Evolutionary conservation across 2,329 filamentous ascomycete genomes (phyloP).

Genomic region (Dactylonectria macrodidyma): DNA sequence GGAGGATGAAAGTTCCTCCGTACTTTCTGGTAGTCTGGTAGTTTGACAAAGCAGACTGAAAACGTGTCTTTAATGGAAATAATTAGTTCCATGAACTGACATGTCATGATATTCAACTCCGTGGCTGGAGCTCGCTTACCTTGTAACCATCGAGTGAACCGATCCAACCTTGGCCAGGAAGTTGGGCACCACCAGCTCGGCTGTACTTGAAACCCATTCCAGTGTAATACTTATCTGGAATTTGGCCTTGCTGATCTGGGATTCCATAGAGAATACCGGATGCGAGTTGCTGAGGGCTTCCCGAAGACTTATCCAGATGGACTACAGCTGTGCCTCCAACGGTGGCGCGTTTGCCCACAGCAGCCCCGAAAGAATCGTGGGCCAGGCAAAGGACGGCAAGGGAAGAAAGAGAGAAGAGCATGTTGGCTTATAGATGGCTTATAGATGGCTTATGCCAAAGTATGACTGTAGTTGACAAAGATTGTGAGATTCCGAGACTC

Average conservation of each 20-base stretch:
- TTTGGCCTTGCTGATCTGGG: slow-evolving; percentile 31
- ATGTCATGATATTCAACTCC: too few species aligned
- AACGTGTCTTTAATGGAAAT: slow-evolving; percentile 19
- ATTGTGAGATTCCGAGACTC: too few species aligned
- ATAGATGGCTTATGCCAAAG: too few species aligned
- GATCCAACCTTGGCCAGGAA: slow-evolving; percentile 17
- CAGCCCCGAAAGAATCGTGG: too few species aligned
- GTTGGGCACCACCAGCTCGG: slow-evolving; percentile 32
- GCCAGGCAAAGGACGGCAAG: too few species aligned
- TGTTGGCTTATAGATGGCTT: too few species aligned
- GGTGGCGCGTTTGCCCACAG: slow-evolving; percentile 1
- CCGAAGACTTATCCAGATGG: slow-evolving; percentile 15
- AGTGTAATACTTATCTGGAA: slow-evolving; percentile 27
- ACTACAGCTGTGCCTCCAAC: slow-evolving; percentile 24
- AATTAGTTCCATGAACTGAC: too few species aligned
- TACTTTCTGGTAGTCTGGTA: slow-evolving; percentile 47
- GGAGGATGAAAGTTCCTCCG: slow-evolving; percentile 60
- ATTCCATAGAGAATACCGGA: slow-evolving; percentile 37
- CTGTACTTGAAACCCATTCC: slow-evolving; percentile 36
- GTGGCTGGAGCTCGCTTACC: background rate
- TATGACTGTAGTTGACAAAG: too few species aligned
- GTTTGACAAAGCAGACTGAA: slow-evolving; percentile 30
- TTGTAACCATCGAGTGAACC: slow-evolving; percentile 27
- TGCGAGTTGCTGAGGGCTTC: slow-evolving; percentile 27
- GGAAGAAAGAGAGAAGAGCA: too few species aligned